A percentile compares a stretch with the other conserved stretches of the same genome.
Conservation (phyloP, 805 yeast genomes). For the Brettanomyces anomalus region DNA sequence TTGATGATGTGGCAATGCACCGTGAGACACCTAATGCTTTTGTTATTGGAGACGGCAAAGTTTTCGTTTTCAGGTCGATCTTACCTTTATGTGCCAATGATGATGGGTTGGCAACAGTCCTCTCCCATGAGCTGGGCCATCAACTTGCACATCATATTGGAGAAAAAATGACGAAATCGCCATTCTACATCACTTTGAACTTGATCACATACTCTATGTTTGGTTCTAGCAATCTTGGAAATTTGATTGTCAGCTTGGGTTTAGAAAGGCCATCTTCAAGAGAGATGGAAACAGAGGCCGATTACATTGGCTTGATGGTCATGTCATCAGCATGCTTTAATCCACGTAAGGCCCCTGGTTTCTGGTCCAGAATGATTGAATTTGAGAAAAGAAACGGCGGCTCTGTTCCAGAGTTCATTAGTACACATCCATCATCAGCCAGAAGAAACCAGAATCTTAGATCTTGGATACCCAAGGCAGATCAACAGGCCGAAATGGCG, state of each 20-base stretch:
- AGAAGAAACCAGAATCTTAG: conserved; percentile 61
- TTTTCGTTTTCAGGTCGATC: conserved; percentile 77
- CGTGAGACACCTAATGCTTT: conserved; percentile 93
- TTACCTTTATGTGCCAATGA: conserved; percentile 71
- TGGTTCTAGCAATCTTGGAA: conserved; percentile 46
- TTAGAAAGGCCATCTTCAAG: conserved; percentile 80
- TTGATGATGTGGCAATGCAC: conserved; percentile 41
- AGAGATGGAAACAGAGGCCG: conserved; percentile 95
- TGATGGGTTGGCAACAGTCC: conserved; percentile 91
- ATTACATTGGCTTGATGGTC: conserved; percentile 83
- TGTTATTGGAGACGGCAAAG: conserved; percentile 93
- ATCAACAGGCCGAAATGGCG: conserved; percentile 28
- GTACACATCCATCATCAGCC: conserved; percentile 86
- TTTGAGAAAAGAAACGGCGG: conserved; percentile 33
- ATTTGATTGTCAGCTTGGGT: conserved; percentile 43
- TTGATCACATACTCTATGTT: conserved; percentile 48
- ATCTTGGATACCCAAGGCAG: conserved; percentile 58
- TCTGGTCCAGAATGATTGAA: conserved; percentile 78
- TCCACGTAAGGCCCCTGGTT: conserved; percentile 59
- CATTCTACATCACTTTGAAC: conserved; percentile 52
- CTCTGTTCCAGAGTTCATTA: conserved; percentile 49
- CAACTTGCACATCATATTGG: conserved; percentile 87
- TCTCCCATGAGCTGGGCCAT: conserved; percentile 91
- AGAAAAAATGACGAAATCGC: conserved; percentile 73
- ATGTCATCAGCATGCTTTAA: conserved; percentile 87